These are phyloP conservation scores for Cyphellophora attinorum DNA, from an alignment of 2,329 filamentous ascomycete species.

Conservation along the genomic window DNA sequence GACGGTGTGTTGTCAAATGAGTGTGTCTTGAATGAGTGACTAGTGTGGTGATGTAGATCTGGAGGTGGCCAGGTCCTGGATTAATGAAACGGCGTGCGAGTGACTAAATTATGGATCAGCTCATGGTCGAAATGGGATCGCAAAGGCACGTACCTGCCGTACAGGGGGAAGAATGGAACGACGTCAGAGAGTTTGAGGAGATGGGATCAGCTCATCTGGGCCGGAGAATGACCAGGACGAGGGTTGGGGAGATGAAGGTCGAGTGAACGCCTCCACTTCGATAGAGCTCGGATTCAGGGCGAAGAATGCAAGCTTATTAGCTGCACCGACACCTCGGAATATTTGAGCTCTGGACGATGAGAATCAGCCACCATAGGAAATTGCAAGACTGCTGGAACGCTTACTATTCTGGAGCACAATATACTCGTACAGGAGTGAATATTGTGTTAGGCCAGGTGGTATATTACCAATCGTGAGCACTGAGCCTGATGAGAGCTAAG, in stretches of 20 bases:
- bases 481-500: not conserved
- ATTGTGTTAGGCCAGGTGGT: not conserved
- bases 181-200: slow-evolving; percentile 27
- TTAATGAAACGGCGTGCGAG: not conserved
- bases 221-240: slow-evolving; percentile 28
- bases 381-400: no score
- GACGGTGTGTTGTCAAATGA: slow-evolving; percentile 7
- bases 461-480: not conserved
- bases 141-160: slow-evolving; percentile 1
- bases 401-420: slow-evolving; percentile 1
- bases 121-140: slow-evolving; percentile 1
- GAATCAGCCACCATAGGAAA: no score
- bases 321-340: not conserved
- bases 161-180: slow-evolving; percentile 19
- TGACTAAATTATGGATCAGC: not conserved
- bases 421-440: slow-evolving; percentile 1
- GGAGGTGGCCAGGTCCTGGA: slow-evolving; percentile 17
- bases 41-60: slow-evolving; percentile 21
- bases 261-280: slow-evolving; percentile 39
- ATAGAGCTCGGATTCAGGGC: slow-evolving; percentile 21
- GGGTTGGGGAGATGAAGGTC: slow-evolving; percentile 27
- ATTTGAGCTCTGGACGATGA: not conserved
- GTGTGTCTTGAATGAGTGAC: slow-evolving; percentile 13
- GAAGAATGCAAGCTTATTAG: slow-evolving; percentile 22
- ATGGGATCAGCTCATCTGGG: slow-evolving; percentile 33